Base-by-base conservation (phyloP, 148 eudicot genomes). In the Vaccinium myrtillus region DNA sequence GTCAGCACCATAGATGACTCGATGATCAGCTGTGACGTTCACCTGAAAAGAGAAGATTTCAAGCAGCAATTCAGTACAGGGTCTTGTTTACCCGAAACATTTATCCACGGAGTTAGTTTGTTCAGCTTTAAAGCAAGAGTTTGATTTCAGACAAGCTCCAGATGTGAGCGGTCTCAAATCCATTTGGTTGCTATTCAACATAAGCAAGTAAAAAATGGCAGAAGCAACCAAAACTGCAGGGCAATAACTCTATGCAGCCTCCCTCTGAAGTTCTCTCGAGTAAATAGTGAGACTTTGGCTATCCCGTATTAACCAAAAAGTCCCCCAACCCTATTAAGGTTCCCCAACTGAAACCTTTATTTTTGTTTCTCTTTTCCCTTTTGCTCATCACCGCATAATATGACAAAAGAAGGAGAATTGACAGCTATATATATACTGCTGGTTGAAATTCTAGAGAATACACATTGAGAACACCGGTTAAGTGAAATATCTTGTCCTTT, bases 1-100 rank as follows among this genome's bases (percentile, higher is more conserved):
- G 73, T 67, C 73, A 67, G 73, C 73, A 1, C 73, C 73, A 25
- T 67, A 67, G 39, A 67, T 67, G 73, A 67, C 73, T 25, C 73
- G 32, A 67, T 67, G 73, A 67, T 67, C 73, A 25, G 73, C 73
- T 67, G 73, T 67, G 11, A 67, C 73, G 30, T 67, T 67, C 73
- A 67, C 73, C 73, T 67, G 73, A 25, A 67, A 27, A 25, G 6
- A 23, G 10, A 61, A 61, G 25, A 61, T 25, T 25, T 67, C 73
- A 25, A 25, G 73, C 32, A 67, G 36, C 32, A 67, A 25, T 67
- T 67, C 15, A 2, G 23, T 59, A 2, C 65, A 59, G 23, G 23
- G 65, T 59, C 65, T 36, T 7, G 8, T 67, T 67, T 67, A 23
- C 25, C 36, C n/a, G n/a, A 65, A 67, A 25, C 5, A 9, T 67